Evolutionary conservation across 176 grass and related monocot species (phyloP).

Genomic region (Zea mays): Zm-B73-REFERENCE-NAM-5.0 NC_050099.1:16653001-16653500

Average conservation of each 20-base stretch:
- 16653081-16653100: neutral
- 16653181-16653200: too few relatives aligned
- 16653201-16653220: too few relatives aligned
- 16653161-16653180: too few relatives aligned
- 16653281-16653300: neutral
- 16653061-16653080: conserved; percentile 33
- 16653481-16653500: too few relatives aligned
- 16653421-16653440: neutral
- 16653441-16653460: too few relatives aligned
- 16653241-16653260: neutral
- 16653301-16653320: too few relatives aligned
- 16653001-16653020: conserved; percentile 30
- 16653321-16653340: neutral
- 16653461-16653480: too few relatives aligned
- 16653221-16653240: neutral
- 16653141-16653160: neutral
- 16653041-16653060: conserved; percentile 31
- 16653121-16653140: neutral
- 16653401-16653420: neutral
- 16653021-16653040: conserved; percentile 36
- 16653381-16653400: too few relatives aligned
- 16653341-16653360: neutral
- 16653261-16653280: neutral
- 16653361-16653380: neutral
- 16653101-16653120: too few relatives aligned